Percentiles rank a stretch among this genome's conserved stretches.
Conservation (phyloP, 2,329 filamentous ascomycete genomes). For the Venturia asperata region DNA sequence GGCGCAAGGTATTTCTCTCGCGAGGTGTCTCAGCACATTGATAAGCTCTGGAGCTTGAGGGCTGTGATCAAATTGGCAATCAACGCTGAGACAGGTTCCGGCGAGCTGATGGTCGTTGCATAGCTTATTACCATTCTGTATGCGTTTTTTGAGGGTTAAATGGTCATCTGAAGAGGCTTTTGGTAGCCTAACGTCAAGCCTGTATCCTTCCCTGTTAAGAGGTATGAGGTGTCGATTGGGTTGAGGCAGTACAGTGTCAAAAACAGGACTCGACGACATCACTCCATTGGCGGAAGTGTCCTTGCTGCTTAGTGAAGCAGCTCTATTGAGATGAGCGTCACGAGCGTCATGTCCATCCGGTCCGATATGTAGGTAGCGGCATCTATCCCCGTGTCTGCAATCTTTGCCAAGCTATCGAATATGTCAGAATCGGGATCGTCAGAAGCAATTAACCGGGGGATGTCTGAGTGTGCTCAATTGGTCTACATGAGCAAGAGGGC, state of each 20-base stretch:
- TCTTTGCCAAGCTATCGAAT: not conserved
- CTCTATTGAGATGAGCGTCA: not conserved
- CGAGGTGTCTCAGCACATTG: constrained; percentile 40
- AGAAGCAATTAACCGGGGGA: not conserved
- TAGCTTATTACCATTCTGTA: constrained; percentile 34
- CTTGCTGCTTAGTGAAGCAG: not conserved
- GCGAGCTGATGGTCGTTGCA: constrained; percentile 46
- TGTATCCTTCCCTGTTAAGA: constrained; percentile 41
- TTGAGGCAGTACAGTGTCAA: constrained; percentile 20
- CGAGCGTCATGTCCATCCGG: constrained; percentile 4
- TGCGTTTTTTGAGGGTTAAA: constrained; percentile 35
- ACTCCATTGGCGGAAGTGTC: not conserved
- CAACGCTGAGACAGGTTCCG: constrained; percentile 32
- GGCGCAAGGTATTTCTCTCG: constrained; percentile 39
- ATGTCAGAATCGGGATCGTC: not conserved
- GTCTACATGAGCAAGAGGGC: not conserved
- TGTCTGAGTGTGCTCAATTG: not conserved
- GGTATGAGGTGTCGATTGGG: constrained; percentile 33
- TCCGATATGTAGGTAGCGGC: constrained; percentile 5
- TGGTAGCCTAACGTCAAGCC: constrained; percentile 40
- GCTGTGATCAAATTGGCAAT: constrained; percentile 42
- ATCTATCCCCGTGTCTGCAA: constrained; percentile 10
- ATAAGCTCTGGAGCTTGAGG: constrained; percentile 35
- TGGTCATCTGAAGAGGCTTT: constrained; percentile 34
- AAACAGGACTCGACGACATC: not conserved